A percentile compares a stretch with the other conserved stretches of the same genome.
Conservation (phyloP, 768 basidiomycete species). For the Agrocybe pediades region DNA sequence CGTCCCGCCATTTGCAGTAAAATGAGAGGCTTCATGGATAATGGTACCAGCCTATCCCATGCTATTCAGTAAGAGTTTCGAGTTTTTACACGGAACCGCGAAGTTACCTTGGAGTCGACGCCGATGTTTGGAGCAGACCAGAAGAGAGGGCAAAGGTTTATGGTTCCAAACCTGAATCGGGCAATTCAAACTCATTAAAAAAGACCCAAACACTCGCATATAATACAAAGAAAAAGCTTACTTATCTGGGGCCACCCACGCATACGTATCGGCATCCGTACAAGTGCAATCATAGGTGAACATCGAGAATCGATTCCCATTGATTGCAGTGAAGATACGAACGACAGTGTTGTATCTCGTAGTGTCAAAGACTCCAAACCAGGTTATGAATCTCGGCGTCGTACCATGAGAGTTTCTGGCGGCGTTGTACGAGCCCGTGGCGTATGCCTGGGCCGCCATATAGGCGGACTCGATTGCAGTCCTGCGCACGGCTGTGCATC, state of each 20-base stretch:
- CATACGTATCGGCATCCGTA: conserved; percentile 32
- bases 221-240: conserved; percentile 19
- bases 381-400: conserved; percentile 45
- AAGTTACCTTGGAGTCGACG: conserved; percentile 48
- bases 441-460: conserved; percentile 41
- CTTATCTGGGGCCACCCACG: conserved; percentile 36
- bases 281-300: conserved; percentile 42
- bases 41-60: conserved; percentile 29
- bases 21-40: conserved; percentile 48
- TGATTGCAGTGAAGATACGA: conserved; percentile 40
- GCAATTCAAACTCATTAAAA: neutral
- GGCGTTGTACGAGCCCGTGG: conserved; percentile 34
- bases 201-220: neutral
- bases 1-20: conserved; percentile 44
- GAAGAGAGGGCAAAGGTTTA: conserved; percentile 52
- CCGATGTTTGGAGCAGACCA: conserved; percentile 47
- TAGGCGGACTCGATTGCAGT: conserved; percentile 37
- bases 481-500: conserved; percentile 41
- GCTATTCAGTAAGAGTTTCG: no score
- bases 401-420: conserved; percentile 32
- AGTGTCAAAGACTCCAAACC: conserved; percentile 48
- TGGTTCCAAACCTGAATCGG: conserved; percentile 13
- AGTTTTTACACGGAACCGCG: no score
- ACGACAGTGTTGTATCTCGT: conserved; percentile 36
- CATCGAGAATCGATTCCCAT: conserved; percentile 28